phyloP scores from a whole-genome alignment of 2,329 filamentous ascomycete genomes.

The Tolypocladium cylindrosporum region DNA sequence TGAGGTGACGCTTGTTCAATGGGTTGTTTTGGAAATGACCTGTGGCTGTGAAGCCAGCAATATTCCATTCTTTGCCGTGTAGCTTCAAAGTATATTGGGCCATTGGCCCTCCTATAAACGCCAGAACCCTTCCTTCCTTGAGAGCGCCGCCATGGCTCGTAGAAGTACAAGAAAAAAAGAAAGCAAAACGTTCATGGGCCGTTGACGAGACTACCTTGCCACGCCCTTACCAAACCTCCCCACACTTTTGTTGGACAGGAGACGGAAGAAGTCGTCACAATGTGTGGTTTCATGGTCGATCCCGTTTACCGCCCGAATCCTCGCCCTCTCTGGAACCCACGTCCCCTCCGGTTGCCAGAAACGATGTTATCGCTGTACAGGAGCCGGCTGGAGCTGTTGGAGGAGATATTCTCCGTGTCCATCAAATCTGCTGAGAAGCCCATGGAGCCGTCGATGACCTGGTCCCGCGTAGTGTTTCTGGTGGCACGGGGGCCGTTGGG shows the following conservation, averaged over 20 bases:
- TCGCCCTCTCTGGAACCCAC: slow-evolving; percentile 13
- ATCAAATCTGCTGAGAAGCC: slow-evolving; percentile 44
- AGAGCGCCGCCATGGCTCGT: background rate
- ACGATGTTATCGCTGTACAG: slow-evolving; percentile 45
- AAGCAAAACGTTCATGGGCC: background rate
- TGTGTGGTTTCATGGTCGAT: too few relatives aligned
- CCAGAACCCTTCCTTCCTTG: background rate
- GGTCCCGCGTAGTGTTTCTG: slow-evolving; percentile 18
- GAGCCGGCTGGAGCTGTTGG: slow-evolving; percentile 23
- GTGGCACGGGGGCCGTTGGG: slow-evolving; percentile 18
- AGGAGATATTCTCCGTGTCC: slow-evolving; percentile 15
- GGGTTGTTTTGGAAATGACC: background rate
- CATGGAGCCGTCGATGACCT: slow-evolving; percentile 41
- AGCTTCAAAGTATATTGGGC: background rate
- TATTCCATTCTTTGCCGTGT: background rate
- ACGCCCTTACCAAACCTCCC: background rate
- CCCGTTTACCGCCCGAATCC: background rate
- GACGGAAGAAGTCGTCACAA: background rate
- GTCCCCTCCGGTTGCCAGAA: slow-evolving; percentile 15
- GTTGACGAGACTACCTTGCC: background rate
- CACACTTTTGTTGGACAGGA: background rate
- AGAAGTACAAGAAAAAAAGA: background rate
- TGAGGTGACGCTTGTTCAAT: background rate
- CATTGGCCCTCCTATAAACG: background rate
- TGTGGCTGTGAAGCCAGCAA: background rate